Evolutionary conservation across 1,284 basidiomycete species (phyloP), one percentile per base, ranked within the genome.

Genomic region (Meira nashicola): DNA sequence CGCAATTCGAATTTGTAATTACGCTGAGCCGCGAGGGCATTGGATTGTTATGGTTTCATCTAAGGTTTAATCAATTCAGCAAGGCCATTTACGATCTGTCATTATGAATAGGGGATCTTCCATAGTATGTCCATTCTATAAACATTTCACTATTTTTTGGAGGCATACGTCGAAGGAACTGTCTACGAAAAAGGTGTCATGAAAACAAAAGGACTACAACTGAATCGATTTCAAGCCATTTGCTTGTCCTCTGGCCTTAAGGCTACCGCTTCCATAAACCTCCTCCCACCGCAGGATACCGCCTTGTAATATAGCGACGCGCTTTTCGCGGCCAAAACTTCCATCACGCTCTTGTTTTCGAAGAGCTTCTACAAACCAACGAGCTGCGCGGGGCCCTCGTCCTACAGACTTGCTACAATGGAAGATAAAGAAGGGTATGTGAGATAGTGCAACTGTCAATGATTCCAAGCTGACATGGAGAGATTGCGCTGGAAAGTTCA

Each of bases 401-500:
- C 67, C 68, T 17, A 64, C 72, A 59, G 67, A 73, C 37, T 66
- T 73, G 49, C 74, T 72, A 63, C 77, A 78, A 61, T 78, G 75
- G 57, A 78, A 78, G 23, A 77, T 55, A 15, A 78, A 58, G 25
- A 67, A 58, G 7, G 77, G 75, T n/a, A 73, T 62, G 21, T 48
- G 57, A 1, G 68, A 65, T 12, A 80, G 64, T 21, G 77, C 50
- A 9, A 70, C 67, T 3, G 72, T 43, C 1, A 80, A 64, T 7
- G 63, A 61, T 0, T 71, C 66, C 9, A 79, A 58, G 0, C 75
- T 69, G 6, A 68, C 73, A 37, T 78, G 74, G 47, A 80, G 67
- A 2, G 79, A 73, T 28, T 80, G 79, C 0, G 79, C 75, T 2
- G 79, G 79, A 0, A 80, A 66, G 55, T 80, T 80, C 60, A 80